Evolutionary conservation across 768 basidiomycete species (phyloP).

Genomic region (Pleurotus eryngii): DNA sequence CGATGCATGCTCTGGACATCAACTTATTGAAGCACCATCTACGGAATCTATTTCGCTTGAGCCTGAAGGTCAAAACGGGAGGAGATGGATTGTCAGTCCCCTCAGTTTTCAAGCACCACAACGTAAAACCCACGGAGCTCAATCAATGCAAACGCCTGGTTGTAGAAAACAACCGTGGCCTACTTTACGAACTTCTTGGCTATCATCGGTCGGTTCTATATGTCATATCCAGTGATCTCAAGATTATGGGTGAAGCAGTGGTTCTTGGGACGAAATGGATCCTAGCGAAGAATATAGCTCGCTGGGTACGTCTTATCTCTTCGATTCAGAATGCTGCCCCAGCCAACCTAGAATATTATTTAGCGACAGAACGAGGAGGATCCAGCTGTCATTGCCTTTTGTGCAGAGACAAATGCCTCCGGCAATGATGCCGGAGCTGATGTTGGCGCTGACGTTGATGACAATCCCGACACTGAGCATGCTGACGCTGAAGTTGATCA

Average conservation of each 20-base stretch:
- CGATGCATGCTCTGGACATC: slow-evolving; percentile 36
- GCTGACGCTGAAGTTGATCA: neutral
- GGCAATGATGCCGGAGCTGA: neutral
- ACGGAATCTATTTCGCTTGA: slow-evolving; percentile 12
- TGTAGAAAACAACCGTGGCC: neutral
- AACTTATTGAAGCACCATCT: slow-evolving; percentile 24
- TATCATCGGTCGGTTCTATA: slow-evolving; percentile 17
- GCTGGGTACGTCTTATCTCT: slow-evolving; percentile 17
- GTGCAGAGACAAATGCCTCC: neutral
- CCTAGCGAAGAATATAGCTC: slow-evolving; percentile 16
- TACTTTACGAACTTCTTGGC: slow-evolving; percentile 10
- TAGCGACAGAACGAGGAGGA: slow-evolving; percentile 3
- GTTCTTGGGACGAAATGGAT: slow-evolving; percentile 22
- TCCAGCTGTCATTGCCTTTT: neutral
- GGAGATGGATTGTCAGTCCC: neutral
- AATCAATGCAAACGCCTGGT: neutral
- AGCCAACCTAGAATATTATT: neutral
- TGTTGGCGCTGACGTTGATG: neutral
- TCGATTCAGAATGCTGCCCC: neutral
- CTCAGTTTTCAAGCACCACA: neutral
- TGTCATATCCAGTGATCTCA: slow-evolving; percentile 19
- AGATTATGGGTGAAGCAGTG: slow-evolving; percentile 10
- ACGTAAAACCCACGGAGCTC: neutral
- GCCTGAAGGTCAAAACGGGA: neutral
- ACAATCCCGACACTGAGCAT: neutral